Conservation (phyloP, 805 yeast genomes). For the Nakazawaea sp. region DNA sequence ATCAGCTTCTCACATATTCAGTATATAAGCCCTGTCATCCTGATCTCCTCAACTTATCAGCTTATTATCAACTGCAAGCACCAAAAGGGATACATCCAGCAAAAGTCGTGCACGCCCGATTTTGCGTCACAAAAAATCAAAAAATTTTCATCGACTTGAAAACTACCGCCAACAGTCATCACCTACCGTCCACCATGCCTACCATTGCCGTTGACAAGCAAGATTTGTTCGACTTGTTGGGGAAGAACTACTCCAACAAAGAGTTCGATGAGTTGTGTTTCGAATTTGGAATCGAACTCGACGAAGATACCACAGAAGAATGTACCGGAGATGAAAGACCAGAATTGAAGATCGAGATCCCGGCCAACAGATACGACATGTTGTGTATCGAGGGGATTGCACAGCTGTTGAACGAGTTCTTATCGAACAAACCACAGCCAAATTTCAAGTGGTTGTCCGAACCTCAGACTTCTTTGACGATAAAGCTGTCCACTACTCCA, state of each 20-base stretch:
- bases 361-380: conserved; percentile 98
- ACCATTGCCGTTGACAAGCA: conserved; percentile 93
- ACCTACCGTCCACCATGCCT: conserved; percentile 56
- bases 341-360: conserved; percentile 93
- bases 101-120: background rate
- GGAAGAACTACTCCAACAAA: conserved; percentile 61
- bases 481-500: conserved; percentile 64
- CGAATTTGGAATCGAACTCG: conserved; percentile 95
- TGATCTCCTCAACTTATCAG: too few relatives aligned
- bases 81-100: too few relatives aligned
- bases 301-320: conserved; percentile 89
- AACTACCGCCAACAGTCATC: background rate
- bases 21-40: too few relatives aligned
- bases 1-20: too few relatives aligned
- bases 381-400: conserved; percentile 98
- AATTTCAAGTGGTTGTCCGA: conserved; percentile 55
- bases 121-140: background rate
- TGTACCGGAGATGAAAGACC: conserved; percentile 80
- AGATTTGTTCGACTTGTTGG: conserved; percentile 81
- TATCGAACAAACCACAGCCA: conserved; percentile 66
- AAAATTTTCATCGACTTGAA: background rate
- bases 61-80: too few relatives aligned
- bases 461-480: conserved; percentile 59
- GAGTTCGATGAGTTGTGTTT: conserved; percentile 97
- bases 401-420: conserved; percentile 85